Percentiles rank a stretch among this genome's conserved stretches.
These are phyloP conservation scores for Ilyonectria robusta DNA, from an alignment of 2,329 filamentous ascomycete species.

Conservation along the genomic window DNA sequence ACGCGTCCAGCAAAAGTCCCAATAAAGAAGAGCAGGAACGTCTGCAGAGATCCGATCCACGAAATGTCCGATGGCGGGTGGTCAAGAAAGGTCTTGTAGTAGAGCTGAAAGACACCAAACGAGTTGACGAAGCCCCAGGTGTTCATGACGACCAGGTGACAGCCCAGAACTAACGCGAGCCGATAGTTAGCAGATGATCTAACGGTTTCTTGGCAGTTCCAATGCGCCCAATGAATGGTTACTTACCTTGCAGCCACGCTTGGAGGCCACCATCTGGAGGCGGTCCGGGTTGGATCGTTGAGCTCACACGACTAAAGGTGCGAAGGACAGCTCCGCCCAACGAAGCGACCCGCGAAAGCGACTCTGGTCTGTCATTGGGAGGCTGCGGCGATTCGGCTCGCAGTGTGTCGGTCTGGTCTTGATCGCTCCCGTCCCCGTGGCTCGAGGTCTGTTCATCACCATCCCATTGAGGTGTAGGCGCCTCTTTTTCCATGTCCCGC, in stretches of 20 bases:
- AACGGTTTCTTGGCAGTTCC: not conserved
- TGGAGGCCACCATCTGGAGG: not conserved
- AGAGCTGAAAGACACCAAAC: constrained; percentile 5
- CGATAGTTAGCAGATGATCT: not conserved
- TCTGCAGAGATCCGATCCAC: constrained; percentile 3
- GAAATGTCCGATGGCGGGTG: not conserved
- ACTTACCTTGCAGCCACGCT: not conserved
- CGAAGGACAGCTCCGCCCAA: not conserved
- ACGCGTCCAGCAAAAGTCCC: not conserved
- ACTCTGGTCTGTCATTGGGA: not conserved
- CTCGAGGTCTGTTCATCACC: not conserved
- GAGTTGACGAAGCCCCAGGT: not conserved
- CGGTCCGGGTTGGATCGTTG: not conserved
- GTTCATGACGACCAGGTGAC: constrained; percentile 34
- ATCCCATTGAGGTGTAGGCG: not conserved
- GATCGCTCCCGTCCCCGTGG: not conserved
- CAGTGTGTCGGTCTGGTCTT: not conserved
- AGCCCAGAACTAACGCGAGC: not conserved
- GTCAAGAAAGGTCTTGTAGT: not conserved
- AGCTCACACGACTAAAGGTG: not conserved
- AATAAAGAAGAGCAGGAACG: not conserved
- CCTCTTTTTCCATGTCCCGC: not conserved
- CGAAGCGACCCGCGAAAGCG: not conserved
- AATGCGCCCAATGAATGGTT: not conserved
- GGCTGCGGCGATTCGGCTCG: not conserved